A percentile compares a stretch with the other conserved stretches of the same genome.
phyloP scores from a whole-genome alignment of 78 protist genomes.

The Isochrysis galbana region DNA sequence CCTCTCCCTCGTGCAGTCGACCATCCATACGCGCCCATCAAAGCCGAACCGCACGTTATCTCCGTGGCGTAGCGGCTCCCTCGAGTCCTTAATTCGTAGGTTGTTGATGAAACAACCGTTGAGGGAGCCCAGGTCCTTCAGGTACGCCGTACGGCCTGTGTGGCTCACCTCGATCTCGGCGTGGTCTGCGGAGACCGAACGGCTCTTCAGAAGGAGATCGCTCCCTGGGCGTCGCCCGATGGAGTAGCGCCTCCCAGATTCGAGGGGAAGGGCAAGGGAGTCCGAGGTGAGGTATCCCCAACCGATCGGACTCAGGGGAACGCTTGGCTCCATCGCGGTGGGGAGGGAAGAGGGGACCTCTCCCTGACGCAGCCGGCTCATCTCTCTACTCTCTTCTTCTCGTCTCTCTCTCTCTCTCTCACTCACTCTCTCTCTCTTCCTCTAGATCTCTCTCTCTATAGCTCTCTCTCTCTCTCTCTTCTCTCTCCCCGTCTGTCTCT shows the following conservation, averaged over 20 bases:
- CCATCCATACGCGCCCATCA: neutral
- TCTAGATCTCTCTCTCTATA: too few relatives aligned
- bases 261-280: neutral
- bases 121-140: neutral
- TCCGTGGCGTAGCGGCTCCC: neutral
- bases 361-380: too few relatives aligned
- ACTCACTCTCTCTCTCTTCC: too few relatives aligned
- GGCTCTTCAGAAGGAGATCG: neutral
- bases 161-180: neutral
- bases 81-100: neutral
- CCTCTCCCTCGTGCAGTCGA: neutral
- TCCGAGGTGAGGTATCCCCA: neutral
- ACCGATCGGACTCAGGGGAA: too few relatives aligned
- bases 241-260: neutral
- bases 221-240: neutral
- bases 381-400: too few relatives aligned
- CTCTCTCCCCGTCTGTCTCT: too few relatives aligned
- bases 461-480: too few relatives aligned
- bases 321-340: too few relatives aligned
- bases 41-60: conserved; percentile 6
- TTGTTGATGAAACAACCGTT: conserved; percentile 23
- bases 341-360: too few relatives aligned
- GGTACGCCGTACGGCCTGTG: neutral
- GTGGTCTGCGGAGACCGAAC: neutral
- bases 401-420: too few relatives aligned